Conservation (phyloP, 2,329 filamentous ascomycete genomes). For the Apiospora sp. region DNA sequence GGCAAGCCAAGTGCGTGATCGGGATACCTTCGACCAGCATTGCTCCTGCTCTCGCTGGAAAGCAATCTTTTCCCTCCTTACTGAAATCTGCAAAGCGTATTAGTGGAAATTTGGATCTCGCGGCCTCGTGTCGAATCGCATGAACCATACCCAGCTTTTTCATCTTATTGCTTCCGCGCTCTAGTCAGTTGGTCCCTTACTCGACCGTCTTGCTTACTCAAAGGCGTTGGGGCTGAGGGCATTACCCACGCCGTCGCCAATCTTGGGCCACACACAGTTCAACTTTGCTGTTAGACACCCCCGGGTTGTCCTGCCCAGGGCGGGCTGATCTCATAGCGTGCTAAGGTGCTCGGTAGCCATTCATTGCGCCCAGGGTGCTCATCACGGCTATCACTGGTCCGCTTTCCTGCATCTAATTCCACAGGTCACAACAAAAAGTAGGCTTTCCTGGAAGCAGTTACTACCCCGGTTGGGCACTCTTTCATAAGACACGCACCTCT, state of each 20-base stretch:
- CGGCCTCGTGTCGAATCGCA: conserved; percentile 15
- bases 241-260: conserved; percentile 16
- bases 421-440: conserved; percentile 41
- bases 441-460: conserved; percentile 34
- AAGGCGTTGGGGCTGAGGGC: conserved; percentile 22
- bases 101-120: conserved; percentile 3
- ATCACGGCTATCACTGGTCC: conserved; percentile 49
- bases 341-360: conserved; percentile 44
- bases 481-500: conserved; percentile 31
- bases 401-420: conserved; percentile 46
- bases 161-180: conserved; percentile 7
- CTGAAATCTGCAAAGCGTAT: conserved; percentile 10
- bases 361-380: conserved; percentile 45
- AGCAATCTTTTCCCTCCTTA: background rate
- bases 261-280: conserved; percentile 33
- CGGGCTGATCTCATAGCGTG: conserved; percentile 42
- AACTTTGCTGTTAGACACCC: conserved; percentile 38
- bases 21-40: conserved; percentile 3
- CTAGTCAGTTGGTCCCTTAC: background rate
- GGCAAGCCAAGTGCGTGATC: conserved; percentile 19
- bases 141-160: background rate
- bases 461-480: conserved; percentile 40
- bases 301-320: conserved; percentile 15
- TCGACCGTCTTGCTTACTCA: conserved; percentile 11
- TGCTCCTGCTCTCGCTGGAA: background rate